Base-by-base conservation (phyloP, 345 rosid species). In the Murraya koenigii region DNA sequence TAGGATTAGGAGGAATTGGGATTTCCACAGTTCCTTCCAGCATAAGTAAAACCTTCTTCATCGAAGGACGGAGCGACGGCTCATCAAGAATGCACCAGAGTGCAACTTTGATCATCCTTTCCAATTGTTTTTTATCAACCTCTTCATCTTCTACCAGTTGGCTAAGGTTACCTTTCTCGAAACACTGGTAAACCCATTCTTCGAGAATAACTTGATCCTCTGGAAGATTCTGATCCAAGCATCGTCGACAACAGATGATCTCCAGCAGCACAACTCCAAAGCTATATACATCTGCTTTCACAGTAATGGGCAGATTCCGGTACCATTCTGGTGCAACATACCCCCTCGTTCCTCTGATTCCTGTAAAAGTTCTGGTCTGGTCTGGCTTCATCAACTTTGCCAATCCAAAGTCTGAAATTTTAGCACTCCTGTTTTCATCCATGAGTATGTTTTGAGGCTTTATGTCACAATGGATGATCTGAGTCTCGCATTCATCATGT, bases 211-310 rank as follows among this genome's bases (percentile, higher is more conserved):
- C 69, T 75, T 83, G 69, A 0, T 10, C 35, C 32, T 71, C 72
- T 2, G 74, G 33, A 19, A 81, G 71, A 20, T 49, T 35, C 7
- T 0, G 35, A 2, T 80, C 80, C 19, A 81, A 15, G 10, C 60
- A 56, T 59, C 67, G 61, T 44, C 77, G 59, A 3, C 80, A 32
- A 58, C 86, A 76, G 25, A 69, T 49, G 36, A 81, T 77, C 76
- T 83, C 82, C 68, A 79, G 28, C 23, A 86, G 54, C 75, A 85
- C 54, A 10, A 83, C 20, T 20, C 88, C 83, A 4, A 80, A 85
- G 76, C 83, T 83, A 71, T 82, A 85, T 25, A 79, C 78, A 77
- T 83, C 81, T 80, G 78, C 86, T 75, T 83, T 85, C 2, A 22
- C 78, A 9, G 82, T 78, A 69, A 85, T 68, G 0, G 84, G 88